Conservation (phyloP, 2,329 filamentous ascomycete genomes). For the Iodosphaeria phyllophila region DNA sequence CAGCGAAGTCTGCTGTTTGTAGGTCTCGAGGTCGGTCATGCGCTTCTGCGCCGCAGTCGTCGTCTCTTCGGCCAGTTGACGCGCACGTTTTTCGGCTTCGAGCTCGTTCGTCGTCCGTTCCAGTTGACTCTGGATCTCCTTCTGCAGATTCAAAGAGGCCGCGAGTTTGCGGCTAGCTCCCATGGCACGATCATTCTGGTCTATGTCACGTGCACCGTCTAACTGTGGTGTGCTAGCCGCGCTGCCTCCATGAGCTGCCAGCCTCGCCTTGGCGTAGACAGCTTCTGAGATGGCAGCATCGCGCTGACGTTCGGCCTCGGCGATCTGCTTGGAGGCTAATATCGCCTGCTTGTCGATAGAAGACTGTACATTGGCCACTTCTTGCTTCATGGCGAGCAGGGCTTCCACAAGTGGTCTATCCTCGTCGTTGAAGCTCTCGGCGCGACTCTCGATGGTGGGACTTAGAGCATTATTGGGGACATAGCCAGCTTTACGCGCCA, state of each 20-base stretch:
- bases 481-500: conserved; percentile 84
- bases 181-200: conserved; percentile 36
- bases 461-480: conserved; percentile 50
- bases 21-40: conserved; percentile 66
- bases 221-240: conserved; percentile 39
- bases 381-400: conserved; percentile 74
- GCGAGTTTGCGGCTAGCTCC: conserved; percentile 74
- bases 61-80: conserved; percentile 77
- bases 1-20: conserved; percentile 63
- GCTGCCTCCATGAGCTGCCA: conserved; percentile 59
- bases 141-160: conserved; percentile 58
- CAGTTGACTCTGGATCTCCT: conserved; percentile 60
- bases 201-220: conserved; percentile 39
- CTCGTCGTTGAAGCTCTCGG: conserved; percentile 75
- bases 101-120: conserved; percentile 53
- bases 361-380: conserved; percentile 74
- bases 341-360: conserved; percentile 80
- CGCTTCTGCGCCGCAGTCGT: conserved; percentile 66
- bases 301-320: conserved; percentile 84
- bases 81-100: conserved; percentile 61
- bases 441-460: conserved; percentile 57
- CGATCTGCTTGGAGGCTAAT: conserved; percentile 72
- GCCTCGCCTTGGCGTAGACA: conserved; percentile 81
- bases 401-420: conserved; percentile 87
- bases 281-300: conserved; percentile 91